Conservation (phyloP, 148 eudicot species). For the Chenopodium suecicum region DNA sequence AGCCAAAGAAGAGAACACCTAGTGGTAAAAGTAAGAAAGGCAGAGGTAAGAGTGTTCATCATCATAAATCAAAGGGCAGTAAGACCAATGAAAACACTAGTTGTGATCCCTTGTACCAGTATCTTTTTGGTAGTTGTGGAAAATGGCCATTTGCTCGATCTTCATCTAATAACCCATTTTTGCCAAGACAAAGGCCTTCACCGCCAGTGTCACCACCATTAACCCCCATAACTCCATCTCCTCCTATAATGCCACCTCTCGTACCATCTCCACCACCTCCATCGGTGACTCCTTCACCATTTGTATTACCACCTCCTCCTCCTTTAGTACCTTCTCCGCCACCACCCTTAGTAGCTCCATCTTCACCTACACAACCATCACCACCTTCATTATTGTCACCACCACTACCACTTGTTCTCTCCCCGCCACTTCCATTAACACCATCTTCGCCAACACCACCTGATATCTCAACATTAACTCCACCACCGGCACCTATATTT, state of each 20-base stretch:
- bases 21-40: constrained; percentile 15
- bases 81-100: constrained; percentile 7
- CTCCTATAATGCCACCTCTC: neutral
- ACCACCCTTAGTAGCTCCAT: neutral
- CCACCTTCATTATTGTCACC: neutral
- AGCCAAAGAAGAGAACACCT: constrained; percentile 17
- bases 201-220: constrained; percentile 21
- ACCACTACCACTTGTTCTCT: neutral
- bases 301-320: neutral
- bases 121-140: constrained; percentile 32
- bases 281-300: constrained; percentile 5
- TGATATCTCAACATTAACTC: neutral
- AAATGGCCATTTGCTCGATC: constrained; percentile 28
- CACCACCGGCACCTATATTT: constrained; percentile 12
- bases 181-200: constrained; percentile 26
- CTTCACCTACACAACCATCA: neutral
- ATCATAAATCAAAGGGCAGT: constrained; percentile 12
- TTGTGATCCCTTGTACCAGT: constrained; percentile 36
- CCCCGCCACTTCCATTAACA: constrained; percentile 17
- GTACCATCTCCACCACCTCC: constrained; percentile 13
- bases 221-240: neutral
- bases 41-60: neutral
- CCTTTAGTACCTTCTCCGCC: constrained; percentile 12
- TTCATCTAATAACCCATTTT: constrained; percentile 28
- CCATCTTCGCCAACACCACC: constrained; percentile 25